Conservation (phyloP, 139 green algal genomes). For the Zygnema circumcarinatum region DNA sequence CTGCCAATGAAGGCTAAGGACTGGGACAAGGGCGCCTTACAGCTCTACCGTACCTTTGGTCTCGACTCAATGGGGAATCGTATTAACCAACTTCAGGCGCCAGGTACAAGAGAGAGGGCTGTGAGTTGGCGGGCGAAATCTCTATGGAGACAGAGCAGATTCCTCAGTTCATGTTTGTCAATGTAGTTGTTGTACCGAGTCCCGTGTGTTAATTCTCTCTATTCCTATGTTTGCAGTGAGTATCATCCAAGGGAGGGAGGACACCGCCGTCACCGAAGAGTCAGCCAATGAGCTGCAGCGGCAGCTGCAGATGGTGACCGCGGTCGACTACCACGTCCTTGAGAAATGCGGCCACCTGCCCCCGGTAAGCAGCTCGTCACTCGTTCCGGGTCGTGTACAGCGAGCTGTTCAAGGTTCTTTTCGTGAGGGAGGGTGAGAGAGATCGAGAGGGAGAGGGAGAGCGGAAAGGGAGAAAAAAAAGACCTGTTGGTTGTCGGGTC, state of each 20-base stretch:
- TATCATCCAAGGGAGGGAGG: constrained; percentile 26
- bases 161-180: too few relatives aligned
- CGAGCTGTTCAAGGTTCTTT: too few relatives aligned
- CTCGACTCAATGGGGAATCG: constrained; percentile 22
- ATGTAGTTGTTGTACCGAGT: too few relatives aligned
- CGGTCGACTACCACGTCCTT: neutral
- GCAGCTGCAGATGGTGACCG: constrained; percentile 12
- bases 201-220: too few relatives aligned
- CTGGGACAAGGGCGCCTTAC: constrained; percentile 71
- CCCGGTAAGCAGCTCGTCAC: constrained; percentile 18
- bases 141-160: too few relatives aligned
- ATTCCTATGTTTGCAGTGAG: constrained; percentile 25
- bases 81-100: constrained; percentile 13
- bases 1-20: constrained; percentile 67
- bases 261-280: neutral
- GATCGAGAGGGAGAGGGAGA: too few relatives aligned
- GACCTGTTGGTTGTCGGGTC: too few relatives aligned
- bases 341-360: constrained; percentile 24
- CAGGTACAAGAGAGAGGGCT: too few relatives aligned
- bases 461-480: too few relatives aligned
- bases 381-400: too few relatives aligned
- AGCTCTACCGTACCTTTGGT: constrained; percentile 63
- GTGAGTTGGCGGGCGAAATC: too few relatives aligned
- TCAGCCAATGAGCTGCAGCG: neutral
- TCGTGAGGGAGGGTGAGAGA: too few relatives aligned